Conservation (phyloP, 768 basidiomycete species). For the Asterophora parasitica region DNA sequence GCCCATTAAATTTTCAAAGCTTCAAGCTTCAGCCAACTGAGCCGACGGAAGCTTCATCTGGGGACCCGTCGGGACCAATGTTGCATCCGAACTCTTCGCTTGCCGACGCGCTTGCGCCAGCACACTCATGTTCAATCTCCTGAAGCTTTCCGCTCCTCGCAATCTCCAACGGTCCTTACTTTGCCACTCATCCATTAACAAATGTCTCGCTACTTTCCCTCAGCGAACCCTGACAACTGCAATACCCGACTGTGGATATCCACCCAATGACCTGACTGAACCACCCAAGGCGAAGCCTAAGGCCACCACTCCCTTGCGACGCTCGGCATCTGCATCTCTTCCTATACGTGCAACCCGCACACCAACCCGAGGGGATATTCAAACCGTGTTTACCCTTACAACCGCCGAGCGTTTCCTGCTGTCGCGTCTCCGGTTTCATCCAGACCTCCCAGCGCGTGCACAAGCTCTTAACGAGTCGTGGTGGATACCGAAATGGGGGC, state of each 20-base stretch:
- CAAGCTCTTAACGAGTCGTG: conserved; percentile 69
- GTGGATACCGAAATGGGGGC: conserved; percentile 73
- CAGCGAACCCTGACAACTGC: not conserved
- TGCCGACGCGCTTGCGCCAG: too few relatives aligned
- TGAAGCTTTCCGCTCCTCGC: not conserved
- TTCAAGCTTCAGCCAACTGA: too few relatives aligned
- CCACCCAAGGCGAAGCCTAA: conserved; percentile 69
- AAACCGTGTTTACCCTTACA: conserved; percentile 75
- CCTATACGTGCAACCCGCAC: conserved; percentile 85
- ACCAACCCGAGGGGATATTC: conserved; percentile 76
- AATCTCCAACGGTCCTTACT: not conserved
- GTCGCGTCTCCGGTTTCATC: conserved; percentile 48
- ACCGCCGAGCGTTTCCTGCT: conserved; percentile 83
- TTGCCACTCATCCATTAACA: not conserved
- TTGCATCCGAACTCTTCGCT: too few relatives aligned
- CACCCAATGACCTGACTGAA: conserved; percentile 13
- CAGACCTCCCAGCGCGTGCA: conserved; percentile 48
- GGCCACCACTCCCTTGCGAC: conserved; percentile 71
- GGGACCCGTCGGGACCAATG: too few relatives aligned
- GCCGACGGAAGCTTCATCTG: too few relatives aligned
- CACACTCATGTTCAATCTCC: not conserved
- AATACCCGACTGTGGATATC: not conserved
- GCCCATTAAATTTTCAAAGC: too few relatives aligned
- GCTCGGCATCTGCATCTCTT: conserved; percentile 80
- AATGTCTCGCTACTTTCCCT: not conserved